phyloP scores from a whole-genome alignment of 768 basidiomycete species.

The Naganishia randhawae region DNA sequence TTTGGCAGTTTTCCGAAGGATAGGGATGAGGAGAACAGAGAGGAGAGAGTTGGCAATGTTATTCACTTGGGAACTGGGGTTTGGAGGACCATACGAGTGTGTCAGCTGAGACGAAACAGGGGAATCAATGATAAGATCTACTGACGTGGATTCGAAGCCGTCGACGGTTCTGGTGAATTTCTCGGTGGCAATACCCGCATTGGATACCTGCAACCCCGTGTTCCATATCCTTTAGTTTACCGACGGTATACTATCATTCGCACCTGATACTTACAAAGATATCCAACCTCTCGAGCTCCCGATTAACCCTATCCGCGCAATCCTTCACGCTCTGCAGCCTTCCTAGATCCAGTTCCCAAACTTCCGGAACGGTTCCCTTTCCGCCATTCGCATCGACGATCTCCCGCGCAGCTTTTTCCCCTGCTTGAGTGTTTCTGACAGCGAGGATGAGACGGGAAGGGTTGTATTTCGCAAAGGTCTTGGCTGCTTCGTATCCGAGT shows the following conservation, averaged over 20 bases:
- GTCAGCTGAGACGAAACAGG: background rate
- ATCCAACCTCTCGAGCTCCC: constrained; percentile 34
- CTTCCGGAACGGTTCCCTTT: constrained; percentile 27
- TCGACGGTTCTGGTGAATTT: constrained; percentile 20
- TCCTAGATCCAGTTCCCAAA: constrained; percentile 34
- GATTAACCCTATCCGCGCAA: constrained; percentile 28
- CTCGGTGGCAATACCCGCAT: constrained; percentile 26
- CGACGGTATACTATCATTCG: background rate
- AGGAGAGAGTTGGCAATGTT: constrained; percentile 33
- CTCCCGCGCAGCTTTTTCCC: constrained; percentile 30
- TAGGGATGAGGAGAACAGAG: constrained; percentile 31
- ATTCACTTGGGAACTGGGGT: constrained; percentile 34
- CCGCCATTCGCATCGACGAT: constrained; percentile 25
- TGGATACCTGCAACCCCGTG: constrained; percentile 25
- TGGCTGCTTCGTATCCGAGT: constrained; percentile 33
- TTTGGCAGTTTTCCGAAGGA: constrained; percentile 25
- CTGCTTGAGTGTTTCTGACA: constrained; percentile 28
- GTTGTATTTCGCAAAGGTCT: constrained; percentile 22
- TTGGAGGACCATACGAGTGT: background rate
- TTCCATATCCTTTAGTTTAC: no score
- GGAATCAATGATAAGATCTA: background rate
- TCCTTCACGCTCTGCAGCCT: constrained; percentile 30
- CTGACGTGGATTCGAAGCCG: constrained; percentile 30
- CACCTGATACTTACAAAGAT: constrained; percentile 25
- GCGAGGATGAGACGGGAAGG: constrained; percentile 36